These are phyloP conservation scores for Teratosphaeria zuluensis DNA, from an alignment of 2,329 filamentous ascomycete species.

Conservation along the genomic window DNA sequence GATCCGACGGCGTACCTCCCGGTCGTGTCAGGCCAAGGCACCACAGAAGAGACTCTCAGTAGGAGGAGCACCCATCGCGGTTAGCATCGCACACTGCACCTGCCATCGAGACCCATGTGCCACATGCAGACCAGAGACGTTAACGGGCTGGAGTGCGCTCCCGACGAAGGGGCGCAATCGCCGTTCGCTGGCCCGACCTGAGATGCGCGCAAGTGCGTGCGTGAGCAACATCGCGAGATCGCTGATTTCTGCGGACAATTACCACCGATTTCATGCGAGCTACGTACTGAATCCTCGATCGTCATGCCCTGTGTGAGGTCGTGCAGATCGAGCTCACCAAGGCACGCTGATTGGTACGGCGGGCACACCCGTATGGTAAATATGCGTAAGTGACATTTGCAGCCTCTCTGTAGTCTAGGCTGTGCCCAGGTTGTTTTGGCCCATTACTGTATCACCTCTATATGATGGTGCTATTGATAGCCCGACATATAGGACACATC, in stretches of 20 bases:
- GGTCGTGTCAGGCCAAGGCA: not conserved
- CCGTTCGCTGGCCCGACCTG: not conserved
- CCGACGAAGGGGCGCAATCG: not conserved
- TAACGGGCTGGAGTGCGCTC: not conserved
- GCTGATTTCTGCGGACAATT: not conserved
- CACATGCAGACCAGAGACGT: not conserved
- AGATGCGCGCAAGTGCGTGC: not conserved
- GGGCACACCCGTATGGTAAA: not conserved
- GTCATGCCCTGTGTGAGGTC: not conserved
- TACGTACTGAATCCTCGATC: not conserved
- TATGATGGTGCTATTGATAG: not conserved
- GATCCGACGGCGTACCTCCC: not conserved
- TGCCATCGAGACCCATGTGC: not conserved
- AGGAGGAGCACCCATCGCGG: not conserved
- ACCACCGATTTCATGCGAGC: not conserved
- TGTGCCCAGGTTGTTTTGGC: not conserved
- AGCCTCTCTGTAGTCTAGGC: too few relatives aligned
- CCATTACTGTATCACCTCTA: not conserved
- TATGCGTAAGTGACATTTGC: not conserved
- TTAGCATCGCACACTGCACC: not conserved
- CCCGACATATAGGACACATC: not conserved
- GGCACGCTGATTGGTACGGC: not conserved
- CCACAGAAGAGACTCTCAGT: not conserved
- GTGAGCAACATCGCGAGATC: not conserved
- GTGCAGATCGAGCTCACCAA: not conserved